A percentile compares a stretch with the other conserved stretches of the same genome.
Evolutionary conservation across 768 basidiomycete genomes (phyloP).

Genomic region (Lactifluus piperatus): DNA sequence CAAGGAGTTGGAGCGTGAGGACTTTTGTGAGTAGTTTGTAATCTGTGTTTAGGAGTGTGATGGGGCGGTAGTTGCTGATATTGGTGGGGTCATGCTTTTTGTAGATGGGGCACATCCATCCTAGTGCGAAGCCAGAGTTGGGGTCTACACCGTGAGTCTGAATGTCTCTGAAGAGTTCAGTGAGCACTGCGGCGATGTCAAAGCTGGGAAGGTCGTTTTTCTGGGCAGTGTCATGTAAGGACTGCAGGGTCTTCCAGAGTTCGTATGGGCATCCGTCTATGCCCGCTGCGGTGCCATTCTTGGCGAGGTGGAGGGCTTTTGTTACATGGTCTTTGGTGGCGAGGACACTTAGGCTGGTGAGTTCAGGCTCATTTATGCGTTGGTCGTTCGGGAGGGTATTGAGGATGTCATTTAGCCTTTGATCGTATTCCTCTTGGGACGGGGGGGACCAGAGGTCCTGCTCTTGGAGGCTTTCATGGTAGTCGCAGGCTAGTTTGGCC

Average conservation of each 20-base stretch:
- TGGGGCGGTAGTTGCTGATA: too few species aligned
- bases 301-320: neutral
- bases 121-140: slow-evolving; percentile 23
- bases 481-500: neutral
- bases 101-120: slow-evolving; percentile 31
- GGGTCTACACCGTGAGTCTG: neutral
- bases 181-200: neutral
- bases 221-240: fast-evolving
- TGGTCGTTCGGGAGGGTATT: neutral
- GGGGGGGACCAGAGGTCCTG: too few species aligned
- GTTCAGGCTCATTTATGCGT: neutral
- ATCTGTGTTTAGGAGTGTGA: too few species aligned
- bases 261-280: neutral
- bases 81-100: too few species aligned
- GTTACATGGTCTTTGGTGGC: too few species aligned
- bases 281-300: neutral
- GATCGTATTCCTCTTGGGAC: neutral
- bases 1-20: too few species aligned
- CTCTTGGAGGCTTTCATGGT: neutral
- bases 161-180: too few species aligned
- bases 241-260: neutral
- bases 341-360: too few species aligned
- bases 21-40: too few species aligned
- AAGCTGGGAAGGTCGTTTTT: neutral
- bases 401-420: neutral